Conservation (phyloP, 495 filamentous ascomycete genomes). For the Hapsidospora chrysogenum region DNA sequence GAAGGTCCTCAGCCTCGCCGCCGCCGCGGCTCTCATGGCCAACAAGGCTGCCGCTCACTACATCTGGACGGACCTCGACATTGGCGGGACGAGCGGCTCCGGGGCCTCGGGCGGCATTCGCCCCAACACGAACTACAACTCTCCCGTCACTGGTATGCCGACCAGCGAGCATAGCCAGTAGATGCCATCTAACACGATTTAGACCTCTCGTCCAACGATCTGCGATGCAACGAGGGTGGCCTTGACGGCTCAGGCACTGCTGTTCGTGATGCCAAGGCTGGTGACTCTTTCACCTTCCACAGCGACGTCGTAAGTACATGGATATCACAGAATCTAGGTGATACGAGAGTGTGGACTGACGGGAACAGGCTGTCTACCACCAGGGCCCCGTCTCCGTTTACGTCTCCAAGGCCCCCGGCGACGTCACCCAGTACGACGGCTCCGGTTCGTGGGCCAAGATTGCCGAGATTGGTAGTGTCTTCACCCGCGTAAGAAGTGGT, state of each 20-base stretch:
- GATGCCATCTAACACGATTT: no score
- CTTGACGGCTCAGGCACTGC: no score
- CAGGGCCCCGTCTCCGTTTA: slow-evolving; percentile 32
- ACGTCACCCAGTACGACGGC: slow-evolving; percentile 19
- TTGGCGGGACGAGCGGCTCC: slow-evolving; percentile 12
- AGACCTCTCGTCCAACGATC: no score
- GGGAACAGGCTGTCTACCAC: slow-evolving; percentile 35
- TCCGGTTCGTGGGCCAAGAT: slow-evolving; percentile 29
- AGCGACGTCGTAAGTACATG: slow-evolving; percentile 11
- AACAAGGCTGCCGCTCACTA: slow-evolving; percentile 13
- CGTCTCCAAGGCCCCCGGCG: slow-evolving; percentile 26
- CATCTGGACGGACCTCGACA: slow-evolving; percentile 14
- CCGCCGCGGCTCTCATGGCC: slow-evolving; percentile 9
- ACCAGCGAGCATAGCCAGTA: no score
- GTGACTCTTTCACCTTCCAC: slow-evolving; percentile 23
- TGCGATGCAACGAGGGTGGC: no score
- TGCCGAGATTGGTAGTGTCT: slow-evolving; percentile 14
- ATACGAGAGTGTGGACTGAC: no score
- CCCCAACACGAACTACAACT: slow-evolving; percentile 32
- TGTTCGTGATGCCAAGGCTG: no score
- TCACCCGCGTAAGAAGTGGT: no score
- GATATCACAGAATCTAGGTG: no score
- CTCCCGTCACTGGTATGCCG: slow-evolving; percentile 22
- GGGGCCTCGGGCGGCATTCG: slow-evolving; percentile 27
- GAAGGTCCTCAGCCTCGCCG: slow-evolving; percentile 1